Conservation (phyloP, 371 early-diverging fungal genomes). For the Massospora cicadina region DNA sequence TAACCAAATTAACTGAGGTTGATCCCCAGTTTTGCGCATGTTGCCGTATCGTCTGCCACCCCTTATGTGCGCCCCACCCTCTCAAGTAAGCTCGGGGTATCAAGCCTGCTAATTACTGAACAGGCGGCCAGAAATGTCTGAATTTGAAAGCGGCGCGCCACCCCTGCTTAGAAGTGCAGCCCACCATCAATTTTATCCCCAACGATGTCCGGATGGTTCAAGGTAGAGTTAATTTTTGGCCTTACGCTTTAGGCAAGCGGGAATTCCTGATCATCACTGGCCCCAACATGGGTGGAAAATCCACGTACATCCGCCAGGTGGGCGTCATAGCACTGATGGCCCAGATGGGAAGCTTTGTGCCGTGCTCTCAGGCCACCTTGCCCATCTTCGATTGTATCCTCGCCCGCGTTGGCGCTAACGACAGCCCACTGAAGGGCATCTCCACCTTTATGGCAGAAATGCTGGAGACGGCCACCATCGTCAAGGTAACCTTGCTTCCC, state of each 20-base stretch:
- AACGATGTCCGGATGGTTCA: slow-evolving; percentile 66
- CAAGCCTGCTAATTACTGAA: not conserved
- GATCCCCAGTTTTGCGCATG: slow-evolving; percentile 60
- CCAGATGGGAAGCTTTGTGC: slow-evolving; percentile 96
- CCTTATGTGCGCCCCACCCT: slow-evolving; percentile 71
- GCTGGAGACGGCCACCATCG: slow-evolving; percentile 91
- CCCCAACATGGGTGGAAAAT: slow-evolving; percentile 95
- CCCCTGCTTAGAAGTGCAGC: slow-evolving; percentile 89
- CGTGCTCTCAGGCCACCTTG: slow-evolving; percentile 64
- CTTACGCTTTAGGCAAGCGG: slow-evolving; percentile 20
- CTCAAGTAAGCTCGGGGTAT: slow-evolving; percentile 21
- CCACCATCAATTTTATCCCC: slow-evolving; percentile 79
- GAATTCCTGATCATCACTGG: slow-evolving; percentile 79
- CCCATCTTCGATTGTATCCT: slow-evolving; percentile 84
- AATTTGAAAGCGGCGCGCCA: slow-evolving; percentile 57
- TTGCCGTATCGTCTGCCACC: slow-evolving; percentile 57
- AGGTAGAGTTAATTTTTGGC: slow-evolving; percentile 21
- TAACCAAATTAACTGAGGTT: slow-evolving; percentile 14
- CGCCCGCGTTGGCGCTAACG: slow-evolving; percentile 93
- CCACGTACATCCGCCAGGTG: slow-evolving; percentile 88
- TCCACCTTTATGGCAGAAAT: slow-evolving; percentile 99
- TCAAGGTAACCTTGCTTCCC: slow-evolving; percentile 32
- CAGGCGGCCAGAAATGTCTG: slow-evolving; percentile 36
- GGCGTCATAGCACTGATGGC: slow-evolving; percentile 92
- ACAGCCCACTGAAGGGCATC: slow-evolving; percentile 80